phyloP scores from a whole-genome alignment of 495 filamentous ascomycete genomes.

The Diplogelasinospora grovesii region DNA sequence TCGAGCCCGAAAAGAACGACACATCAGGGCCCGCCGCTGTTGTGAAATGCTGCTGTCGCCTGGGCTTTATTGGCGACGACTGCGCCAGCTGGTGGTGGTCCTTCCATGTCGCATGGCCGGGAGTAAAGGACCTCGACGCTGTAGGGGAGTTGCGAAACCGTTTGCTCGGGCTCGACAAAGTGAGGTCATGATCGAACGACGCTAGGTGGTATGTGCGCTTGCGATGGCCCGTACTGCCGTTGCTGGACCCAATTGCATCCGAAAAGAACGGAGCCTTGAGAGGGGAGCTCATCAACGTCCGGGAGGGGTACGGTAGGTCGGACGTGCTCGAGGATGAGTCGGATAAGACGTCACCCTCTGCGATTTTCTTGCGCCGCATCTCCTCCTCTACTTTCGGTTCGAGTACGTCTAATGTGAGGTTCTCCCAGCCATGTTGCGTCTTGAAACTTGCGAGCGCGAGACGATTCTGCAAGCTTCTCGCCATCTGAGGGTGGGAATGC shows the following conservation, averaged over 20 bases:
- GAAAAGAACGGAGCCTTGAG: slow-evolving; percentile 64
- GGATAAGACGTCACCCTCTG: slow-evolving; percentile 62
- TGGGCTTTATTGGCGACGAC: slow-evolving; percentile 71
- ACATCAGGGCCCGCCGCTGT: slow-evolving; percentile 54
- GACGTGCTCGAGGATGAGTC: slow-evolving; percentile 75
- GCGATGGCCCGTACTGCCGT: slow-evolving; percentile 44
- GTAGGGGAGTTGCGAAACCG: slow-evolving; percentile 65
- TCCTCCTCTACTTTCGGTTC: slow-evolving; percentile 69
- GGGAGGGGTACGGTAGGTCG: slow-evolving; percentile 45
- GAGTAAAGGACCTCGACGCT: slow-evolving; percentile 48
- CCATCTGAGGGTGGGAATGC: slow-evolving; percentile 58
- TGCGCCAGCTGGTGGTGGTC: slow-evolving; percentile 64
- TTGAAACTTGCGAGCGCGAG: slow-evolving; percentile 95
- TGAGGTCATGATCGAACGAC: slow-evolving; percentile 43
- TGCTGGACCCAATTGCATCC: slow-evolving; percentile 55
- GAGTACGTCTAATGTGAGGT: slow-evolving; percentile 66
- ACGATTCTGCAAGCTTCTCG: slow-evolving; percentile 81
- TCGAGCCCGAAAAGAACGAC: slow-evolving; percentile 60
- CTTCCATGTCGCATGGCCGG: slow-evolving; percentile 63
- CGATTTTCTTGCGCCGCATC: slow-evolving; percentile 54
- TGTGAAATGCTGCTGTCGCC: slow-evolving; percentile 57
- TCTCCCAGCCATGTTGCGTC: slow-evolving; percentile 82
- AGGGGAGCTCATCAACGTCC: slow-evolving; percentile 55
- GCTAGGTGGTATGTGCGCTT: slow-evolving; percentile 52
- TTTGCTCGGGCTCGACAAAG: slow-evolving; percentile 49